Conservation (phyloP, 495 filamentous ascomycete species). For the Bryoglossum gracile region DNA sequence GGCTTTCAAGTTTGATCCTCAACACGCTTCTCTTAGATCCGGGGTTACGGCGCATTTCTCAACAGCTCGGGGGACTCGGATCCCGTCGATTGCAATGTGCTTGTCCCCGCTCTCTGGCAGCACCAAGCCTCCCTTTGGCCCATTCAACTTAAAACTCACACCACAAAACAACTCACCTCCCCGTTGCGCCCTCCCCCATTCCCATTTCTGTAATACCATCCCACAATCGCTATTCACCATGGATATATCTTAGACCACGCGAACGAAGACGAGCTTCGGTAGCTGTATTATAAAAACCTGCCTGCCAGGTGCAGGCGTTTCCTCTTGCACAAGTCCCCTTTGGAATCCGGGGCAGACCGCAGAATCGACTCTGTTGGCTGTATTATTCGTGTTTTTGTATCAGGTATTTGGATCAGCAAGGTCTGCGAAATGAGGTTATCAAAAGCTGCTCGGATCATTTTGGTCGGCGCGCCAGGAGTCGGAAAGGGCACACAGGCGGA, state of each 20-base stretch:
- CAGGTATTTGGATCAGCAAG: too few relatives aligned
- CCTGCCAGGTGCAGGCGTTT: conserved; percentile 18
- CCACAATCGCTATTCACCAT: conserved; percentile 9
- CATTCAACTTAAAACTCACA: conserved; percentile 2
- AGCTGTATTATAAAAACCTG: not conserved
- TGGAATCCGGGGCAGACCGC: not conserved
- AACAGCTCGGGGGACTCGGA: too few relatives aligned
- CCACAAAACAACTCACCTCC: too few relatives aligned
- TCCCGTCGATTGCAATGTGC: not conserved
- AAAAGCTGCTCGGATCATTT: conserved; percentile 84
- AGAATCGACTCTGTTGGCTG: not conserved
- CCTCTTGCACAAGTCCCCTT: not conserved
- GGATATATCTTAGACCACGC: conserved; percentile 19
- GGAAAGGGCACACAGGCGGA: conserved; percentile 96
- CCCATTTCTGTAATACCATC: conserved; percentile 3
- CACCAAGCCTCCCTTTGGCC: not conserved
- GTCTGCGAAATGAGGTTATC: conserved; percentile 49
- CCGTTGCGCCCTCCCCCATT: too few relatives aligned
- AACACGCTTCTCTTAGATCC: not conserved
- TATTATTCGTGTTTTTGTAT: not conserved
- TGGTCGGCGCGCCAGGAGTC: conserved; percentile 87
- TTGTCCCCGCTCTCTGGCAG: not conserved
- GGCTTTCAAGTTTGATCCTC: not conserved
- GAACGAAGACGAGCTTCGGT: not conserved
- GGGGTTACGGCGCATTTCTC: not conserved